phyloP scores from a whole-genome alignment of 495 filamentous ascomycete species.

The Bryoglossum gracile region DNA sequence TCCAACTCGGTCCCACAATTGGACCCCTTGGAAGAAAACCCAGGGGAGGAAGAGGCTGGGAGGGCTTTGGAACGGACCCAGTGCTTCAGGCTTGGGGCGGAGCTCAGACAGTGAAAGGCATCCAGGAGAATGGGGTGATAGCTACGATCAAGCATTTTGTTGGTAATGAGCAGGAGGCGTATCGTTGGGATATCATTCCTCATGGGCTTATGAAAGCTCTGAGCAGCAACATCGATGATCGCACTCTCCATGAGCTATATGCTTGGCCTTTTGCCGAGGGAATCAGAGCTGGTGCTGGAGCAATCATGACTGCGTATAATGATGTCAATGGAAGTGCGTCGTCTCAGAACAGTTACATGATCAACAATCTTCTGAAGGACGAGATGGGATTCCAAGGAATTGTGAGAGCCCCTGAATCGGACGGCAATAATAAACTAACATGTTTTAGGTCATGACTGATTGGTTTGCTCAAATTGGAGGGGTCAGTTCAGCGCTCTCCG shows the following conservation, averaged over 20 bases:
- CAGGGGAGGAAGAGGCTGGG: slow-evolving; percentile 65
- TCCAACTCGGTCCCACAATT: slow-evolving; percentile 57
- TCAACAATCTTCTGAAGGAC: slow-evolving; percentile 65
- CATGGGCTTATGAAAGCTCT: slow-evolving; percentile 21
- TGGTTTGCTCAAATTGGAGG: slow-evolving; percentile 75
- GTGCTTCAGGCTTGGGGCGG: slow-evolving; percentile 60
- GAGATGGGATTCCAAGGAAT: slow-evolving; percentile 76
- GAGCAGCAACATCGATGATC: slow-evolving; percentile 52
- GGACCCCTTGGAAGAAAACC: slow-evolving; percentile 63
- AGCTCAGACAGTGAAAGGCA: slow-evolving; percentile 58
- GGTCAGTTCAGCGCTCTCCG: slow-evolving; percentile 61
- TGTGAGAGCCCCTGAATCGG: slow-evolving; percentile 25
- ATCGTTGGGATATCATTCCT: slow-evolving; percentile 23
- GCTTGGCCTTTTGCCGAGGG: slow-evolving; percentile 74
- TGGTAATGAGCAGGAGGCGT: slow-evolving; percentile 45
- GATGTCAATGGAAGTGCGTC: slow-evolving; percentile 65
- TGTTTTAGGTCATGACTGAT: slow-evolving; percentile 48
- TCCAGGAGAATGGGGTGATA: slow-evolving; percentile 69
- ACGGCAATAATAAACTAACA: not conserved
- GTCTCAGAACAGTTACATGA: slow-evolving; percentile 62
- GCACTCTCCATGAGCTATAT: slow-evolving; percentile 70
- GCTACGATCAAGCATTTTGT: slow-evolving; percentile 67
- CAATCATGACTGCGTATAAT: slow-evolving; percentile 69
- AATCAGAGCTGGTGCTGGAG: slow-evolving; percentile 60
- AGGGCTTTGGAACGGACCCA: slow-evolving; percentile 69